A percentile compares a stretch with the other conserved stretches of the same genome.
Conservation (phyloP, 805 yeast genomes). For the Scheffersomyces coipomensis region DNA sequence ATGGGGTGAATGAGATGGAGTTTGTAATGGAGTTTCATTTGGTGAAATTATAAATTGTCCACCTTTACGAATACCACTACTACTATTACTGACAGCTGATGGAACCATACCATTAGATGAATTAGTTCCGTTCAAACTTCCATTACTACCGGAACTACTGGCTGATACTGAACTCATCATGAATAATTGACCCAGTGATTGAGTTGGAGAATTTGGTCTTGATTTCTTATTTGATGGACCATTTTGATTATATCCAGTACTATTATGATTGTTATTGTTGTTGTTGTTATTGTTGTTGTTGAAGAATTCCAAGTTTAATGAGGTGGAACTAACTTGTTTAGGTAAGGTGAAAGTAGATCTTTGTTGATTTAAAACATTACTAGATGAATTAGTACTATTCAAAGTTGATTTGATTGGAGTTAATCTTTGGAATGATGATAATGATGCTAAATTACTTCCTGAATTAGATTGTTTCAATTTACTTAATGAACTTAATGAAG, state of each 20-base stretch:
- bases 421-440: conserved; percentile 34
- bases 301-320: conserved; percentile 36
- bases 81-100: neutral
- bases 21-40: conserved; percentile 48
- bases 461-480: conserved; percentile 16
- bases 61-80: neutral
- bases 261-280: conserved; percentile 6
- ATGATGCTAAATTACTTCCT: conserved; percentile 11
- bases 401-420: conserved; percentile 36
- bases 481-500: conserved; percentile 18
- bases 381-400: conserved; percentile 1
- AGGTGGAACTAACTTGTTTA: conserved; percentile 28
- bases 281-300: conserved; percentile 12
- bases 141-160: neutral
- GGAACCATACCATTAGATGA: neutral
- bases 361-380: neutral
- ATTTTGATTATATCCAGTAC: neutral
- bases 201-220: conserved; percentile 47
- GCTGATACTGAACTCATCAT: neutral
- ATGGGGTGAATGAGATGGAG: conserved; percentile 49
- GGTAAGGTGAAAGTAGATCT: conserved; percentile 12
- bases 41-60: conserved; percentile 31
- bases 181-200: conserved; percentile 7
- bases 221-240: conserved; percentile 31
- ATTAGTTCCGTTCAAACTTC: neutral